phyloP scores from a whole-genome alignment of 140 eudicot genomes.

The Flaveria floridana region DNA sequence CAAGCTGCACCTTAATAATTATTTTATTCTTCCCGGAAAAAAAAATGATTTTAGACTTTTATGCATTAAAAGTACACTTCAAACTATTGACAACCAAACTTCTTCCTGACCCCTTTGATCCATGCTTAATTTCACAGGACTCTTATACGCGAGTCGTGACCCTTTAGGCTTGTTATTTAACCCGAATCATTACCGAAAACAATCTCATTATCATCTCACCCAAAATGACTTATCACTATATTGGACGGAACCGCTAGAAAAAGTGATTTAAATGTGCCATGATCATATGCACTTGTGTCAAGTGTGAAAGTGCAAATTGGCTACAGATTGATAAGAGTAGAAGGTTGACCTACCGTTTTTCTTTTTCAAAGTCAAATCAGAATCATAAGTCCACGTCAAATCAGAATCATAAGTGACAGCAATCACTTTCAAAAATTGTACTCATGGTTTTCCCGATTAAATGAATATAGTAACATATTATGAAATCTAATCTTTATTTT shows the following conservation, averaged over 20 bases:
- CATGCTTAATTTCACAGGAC: too few relatives aligned
- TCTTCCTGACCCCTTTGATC: too few relatives aligned
- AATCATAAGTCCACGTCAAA: neutral
- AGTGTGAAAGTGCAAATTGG: neutral
- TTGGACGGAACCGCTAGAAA: neutral
- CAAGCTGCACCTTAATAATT: too few relatives aligned
- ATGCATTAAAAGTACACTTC: too few relatives aligned
- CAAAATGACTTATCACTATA: neutral
- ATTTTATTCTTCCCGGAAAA: too few relatives aligned
- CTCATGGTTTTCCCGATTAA: neutral
- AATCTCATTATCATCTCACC: neutral
- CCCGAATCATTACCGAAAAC: too few relatives aligned
- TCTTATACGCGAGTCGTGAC: too few relatives aligned
- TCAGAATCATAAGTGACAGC: neutral
- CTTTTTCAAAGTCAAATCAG: constrained; percentile 14
- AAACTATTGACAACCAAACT: too few relatives aligned
- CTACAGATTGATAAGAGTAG: neutral
- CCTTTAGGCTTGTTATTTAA: too few relatives aligned
- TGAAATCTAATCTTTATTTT: too few relatives aligned
- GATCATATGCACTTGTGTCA: constrained; percentile 13
- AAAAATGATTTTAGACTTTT: too few relatives aligned
- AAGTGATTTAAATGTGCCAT: constrained; percentile 7
- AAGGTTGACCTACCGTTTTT: constrained; percentile 15
- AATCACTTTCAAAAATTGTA: neutral
- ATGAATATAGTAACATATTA: too few relatives aligned